These are phyloP conservation scores for Dimocarpus longan DNA, from an alignment of 345 rosid genomes.

Conservation along the genomic window DNA sequence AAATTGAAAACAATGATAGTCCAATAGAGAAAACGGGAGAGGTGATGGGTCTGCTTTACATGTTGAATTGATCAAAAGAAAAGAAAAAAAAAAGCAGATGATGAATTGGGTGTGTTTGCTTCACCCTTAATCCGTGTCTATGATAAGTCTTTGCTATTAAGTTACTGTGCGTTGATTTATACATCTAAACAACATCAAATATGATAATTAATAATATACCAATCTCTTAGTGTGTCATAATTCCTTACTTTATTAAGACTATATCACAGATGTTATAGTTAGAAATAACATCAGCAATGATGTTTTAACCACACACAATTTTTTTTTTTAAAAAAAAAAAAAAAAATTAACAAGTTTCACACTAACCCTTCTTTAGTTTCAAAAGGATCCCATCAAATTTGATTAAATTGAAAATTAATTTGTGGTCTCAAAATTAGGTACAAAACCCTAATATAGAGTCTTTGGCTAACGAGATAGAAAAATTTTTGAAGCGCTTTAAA, in stretches of 20 bases:
- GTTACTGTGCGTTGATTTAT: not conserved
- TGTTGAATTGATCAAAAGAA: slow-evolving; percentile 6
- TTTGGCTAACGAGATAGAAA: too few relatives aligned
- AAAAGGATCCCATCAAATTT: too few relatives aligned
- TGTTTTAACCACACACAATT: not conserved
- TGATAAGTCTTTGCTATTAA: not conserved
- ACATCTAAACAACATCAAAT: not conserved
- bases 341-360: too few relatives aligned
- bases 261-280: not conserved
- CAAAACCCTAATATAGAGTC: too few relatives aligned
- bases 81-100: not conserved
- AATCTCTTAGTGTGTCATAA: not conserved
- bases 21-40: slow-evolving; percentile 18
- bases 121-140: not conserved
- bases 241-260: not conserved
- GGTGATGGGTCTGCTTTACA: slow-evolving; percentile 25
- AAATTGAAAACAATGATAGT: slow-evolving; percentile 20
- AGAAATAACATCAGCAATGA: not conserved
- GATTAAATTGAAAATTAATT: too few relatives aligned
- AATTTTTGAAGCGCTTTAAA: too few relatives aligned
- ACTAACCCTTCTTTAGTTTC: too few relatives aligned
- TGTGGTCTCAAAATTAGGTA: too few relatives aligned
- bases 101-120: not conserved
- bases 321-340: too few relatives aligned
- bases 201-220: not conserved